Conservation (phyloP, 1,284 basidiomycete genomes). For the Wallemia mellicola region DNA sequence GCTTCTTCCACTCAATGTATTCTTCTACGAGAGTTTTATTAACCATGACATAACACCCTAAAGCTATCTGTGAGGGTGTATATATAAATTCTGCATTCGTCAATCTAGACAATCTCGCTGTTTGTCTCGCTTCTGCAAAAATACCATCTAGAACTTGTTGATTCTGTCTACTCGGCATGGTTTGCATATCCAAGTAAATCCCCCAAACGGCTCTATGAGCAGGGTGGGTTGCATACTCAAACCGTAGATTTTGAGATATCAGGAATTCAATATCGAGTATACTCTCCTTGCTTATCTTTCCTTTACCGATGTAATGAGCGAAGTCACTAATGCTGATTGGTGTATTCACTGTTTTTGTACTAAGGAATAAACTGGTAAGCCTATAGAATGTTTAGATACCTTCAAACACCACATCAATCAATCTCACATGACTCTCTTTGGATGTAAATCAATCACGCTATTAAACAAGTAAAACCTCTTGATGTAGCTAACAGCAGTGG, state of each 20-base stretch:
- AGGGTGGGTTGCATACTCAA: constrained; percentile 80
- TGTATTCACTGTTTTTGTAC: constrained; percentile 85
- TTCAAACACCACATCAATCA: background rate
- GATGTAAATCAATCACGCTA: constrained; percentile 97
- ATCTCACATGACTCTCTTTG: constrained; percentile 85
- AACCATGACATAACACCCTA: constrained; percentile 44
- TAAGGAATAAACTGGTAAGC: constrained; percentile 80
- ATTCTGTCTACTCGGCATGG: constrained; percentile 20
- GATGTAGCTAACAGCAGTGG: constrained; percentile 66
- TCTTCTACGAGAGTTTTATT: constrained; percentile 28
- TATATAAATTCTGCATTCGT: constrained; percentile 81
- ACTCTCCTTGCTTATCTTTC: constrained; percentile 30
- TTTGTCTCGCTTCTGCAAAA: constrained; percentile 29
- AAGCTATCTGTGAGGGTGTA: constrained; percentile 70
- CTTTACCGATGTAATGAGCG: constrained; percentile 45
- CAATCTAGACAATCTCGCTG: constrained; percentile 40
- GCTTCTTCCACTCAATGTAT: constrained; percentile 30
- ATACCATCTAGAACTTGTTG: constrained; percentile 19
- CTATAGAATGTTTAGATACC: constrained; percentile 18
- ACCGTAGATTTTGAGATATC: constrained; percentile 66
- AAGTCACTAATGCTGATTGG: constrained; percentile 63
- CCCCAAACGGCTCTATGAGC: constrained; percentile 69
- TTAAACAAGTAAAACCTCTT: constrained; percentile 95
- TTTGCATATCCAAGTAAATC: constrained; percentile 66
- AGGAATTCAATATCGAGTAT: constrained; percentile 83